Evolutionary conservation across 352 stramenopile genomes (phyloP).

Genomic region (Phytophthora agathidicida): DNA sequence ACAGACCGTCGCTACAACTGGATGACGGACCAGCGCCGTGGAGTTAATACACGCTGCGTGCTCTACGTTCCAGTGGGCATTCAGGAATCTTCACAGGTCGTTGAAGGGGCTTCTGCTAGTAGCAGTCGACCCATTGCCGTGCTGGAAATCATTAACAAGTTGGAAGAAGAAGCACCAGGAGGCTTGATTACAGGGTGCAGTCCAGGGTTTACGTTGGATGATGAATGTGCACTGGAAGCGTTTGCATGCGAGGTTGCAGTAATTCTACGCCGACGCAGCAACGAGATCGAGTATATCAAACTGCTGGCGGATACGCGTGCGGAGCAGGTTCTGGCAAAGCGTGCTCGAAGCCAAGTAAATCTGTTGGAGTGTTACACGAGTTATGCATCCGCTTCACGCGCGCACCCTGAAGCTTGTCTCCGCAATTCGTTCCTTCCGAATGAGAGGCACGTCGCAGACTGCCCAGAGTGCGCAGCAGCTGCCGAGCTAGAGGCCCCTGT

Average conservation of each 20-base stretch:
- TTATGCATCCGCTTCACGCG: slow-evolving; percentile 54
- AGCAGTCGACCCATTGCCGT: slow-evolving; percentile 80
- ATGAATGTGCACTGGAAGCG: slow-evolving; percentile 87
- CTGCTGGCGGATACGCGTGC: slow-evolving; percentile 79
- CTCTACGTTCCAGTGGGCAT: slow-evolving; percentile 88
- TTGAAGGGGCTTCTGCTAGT: slow-evolving; percentile 28
- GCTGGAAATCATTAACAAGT: slow-evolving; percentile 90
- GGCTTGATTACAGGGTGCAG: slow-evolving; percentile 13
- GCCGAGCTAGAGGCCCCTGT: slow-evolving; percentile 23
- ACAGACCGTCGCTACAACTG: slow-evolving; percentile 62
- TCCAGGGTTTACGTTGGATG: slow-evolving; percentile 76
- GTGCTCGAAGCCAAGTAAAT: slow-evolving; percentile 78
- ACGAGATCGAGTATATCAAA: slow-evolving; percentile 92
- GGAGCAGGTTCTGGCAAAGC: slow-evolving; percentile 74
- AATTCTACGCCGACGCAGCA: slow-evolving; percentile 79
- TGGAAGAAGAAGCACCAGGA: slow-evolving; percentile 42
- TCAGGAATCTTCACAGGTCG: slow-evolving; percentile 44
- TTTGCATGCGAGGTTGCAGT: slow-evolving; percentile 89
- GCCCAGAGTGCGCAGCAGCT: slow-evolving; percentile 39
- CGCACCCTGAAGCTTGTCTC: slow-evolving; percentile 56
- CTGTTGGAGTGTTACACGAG: slow-evolving; percentile 81
- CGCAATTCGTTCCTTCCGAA: slow-evolving; percentile 65
- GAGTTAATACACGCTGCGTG: slow-evolving; percentile 71
- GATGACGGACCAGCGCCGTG: slow-evolving; percentile 57
- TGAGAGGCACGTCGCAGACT: slow-evolving; percentile 48